phyloP scores from a whole-genome alignment of 257 asterid species.

The Lithospermum erythrorhizon region DNA sequence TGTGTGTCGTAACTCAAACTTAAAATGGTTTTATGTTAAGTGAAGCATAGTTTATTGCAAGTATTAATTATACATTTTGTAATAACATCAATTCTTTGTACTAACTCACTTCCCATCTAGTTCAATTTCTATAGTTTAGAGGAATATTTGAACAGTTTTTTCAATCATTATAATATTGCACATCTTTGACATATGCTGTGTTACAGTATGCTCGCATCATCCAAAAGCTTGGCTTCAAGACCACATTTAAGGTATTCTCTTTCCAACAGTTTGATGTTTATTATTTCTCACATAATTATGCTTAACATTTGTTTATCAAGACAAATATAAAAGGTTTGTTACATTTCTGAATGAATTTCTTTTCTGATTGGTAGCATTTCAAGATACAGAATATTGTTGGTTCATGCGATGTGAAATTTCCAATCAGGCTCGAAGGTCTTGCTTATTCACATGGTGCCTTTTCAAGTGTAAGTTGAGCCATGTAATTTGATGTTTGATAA shows the following conservation, averaged over 20 bases:
- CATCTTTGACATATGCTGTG: not conserved
- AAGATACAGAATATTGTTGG: constrained; percentile 33
- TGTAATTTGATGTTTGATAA: not conserved
- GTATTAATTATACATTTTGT: too few relatives aligned
- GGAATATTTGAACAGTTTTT: not conserved
- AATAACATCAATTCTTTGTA: too few relatives aligned
- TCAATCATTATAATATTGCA: not conserved
- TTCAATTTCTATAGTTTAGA: not conserved
- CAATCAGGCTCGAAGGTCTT: constrained; percentile 29
- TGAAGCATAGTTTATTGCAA: too few relatives aligned
- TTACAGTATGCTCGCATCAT: constrained; percentile 34
- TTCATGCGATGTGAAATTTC: constrained; percentile 26
- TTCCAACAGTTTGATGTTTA: not conserved
- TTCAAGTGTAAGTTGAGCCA: constrained; percentile 20
- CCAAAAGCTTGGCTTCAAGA: constrained; percentile 35
- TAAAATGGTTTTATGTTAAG: too few relatives aligned
- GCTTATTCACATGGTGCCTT: constrained; percentile 26
- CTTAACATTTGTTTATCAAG: not conserved
- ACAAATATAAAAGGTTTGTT: not conserved
- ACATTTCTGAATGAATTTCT: not conserved
- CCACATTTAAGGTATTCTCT: constrained; percentile 25
- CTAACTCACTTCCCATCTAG: too few relatives aligned
- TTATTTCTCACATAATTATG: not conserved
- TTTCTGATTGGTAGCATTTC: constrained; percentile 17
- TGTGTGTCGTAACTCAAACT: not conserved